A percentile compares a stretch with the other conserved stretches of the same genome.
Conservation (phyloP, 176 grass and related monocot species). For the Oryza nivara region DNA sequence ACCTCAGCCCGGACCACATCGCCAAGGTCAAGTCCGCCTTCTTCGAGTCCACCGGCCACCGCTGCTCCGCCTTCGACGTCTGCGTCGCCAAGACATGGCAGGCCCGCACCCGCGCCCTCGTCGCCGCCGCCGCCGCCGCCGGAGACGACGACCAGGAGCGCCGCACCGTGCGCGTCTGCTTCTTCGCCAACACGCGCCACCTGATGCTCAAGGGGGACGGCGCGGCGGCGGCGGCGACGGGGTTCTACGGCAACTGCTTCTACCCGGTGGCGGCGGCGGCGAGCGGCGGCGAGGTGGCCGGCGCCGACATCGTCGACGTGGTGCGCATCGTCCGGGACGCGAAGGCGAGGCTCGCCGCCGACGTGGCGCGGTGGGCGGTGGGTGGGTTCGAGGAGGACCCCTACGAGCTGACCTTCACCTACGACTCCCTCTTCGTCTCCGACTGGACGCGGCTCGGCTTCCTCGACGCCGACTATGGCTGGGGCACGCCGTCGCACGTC, state of each 20-base stretch:
- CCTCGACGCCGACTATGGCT: constrained; percentile 80
- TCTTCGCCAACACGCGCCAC: constrained; percentile 90
- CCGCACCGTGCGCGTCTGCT: constrained; percentile 61
- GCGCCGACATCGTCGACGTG: constrained; percentile 50
- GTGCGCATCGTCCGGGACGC: constrained; percentile 68
- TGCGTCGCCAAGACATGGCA: constrained; percentile 80
- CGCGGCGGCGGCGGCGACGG: background rate
- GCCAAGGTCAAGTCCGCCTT: constrained; percentile 58
- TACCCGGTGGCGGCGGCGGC: constrained; percentile 67
- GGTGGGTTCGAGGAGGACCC: constrained; percentile 65
- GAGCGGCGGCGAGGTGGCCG: constrained; percentile 25
- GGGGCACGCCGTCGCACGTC: constrained; percentile 66
- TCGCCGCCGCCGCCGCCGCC: background rate
- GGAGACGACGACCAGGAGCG: background rate
- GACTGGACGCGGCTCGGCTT: constrained; percentile 85
- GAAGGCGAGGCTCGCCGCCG: constrained; percentile 53
- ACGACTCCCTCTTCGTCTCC: constrained; percentile 79
- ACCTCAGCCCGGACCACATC: constrained; percentile 50
- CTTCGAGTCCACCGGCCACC: constrained; percentile 53
- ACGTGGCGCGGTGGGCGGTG: constrained; percentile 69
- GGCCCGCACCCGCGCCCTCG: constrained; percentile 65
- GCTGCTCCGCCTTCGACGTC: constrained; percentile 88
- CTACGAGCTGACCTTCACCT: constrained; percentile 70
- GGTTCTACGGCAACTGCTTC: constrained; percentile 99
- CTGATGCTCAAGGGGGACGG: constrained; percentile 39